A percentile compares a stretch with the other conserved stretches of the same genome.
These are phyloP conservation scores for Citrus unshiu DNA, from an alignment of 345 rosid species.

Conservation along the genomic window DNA sequence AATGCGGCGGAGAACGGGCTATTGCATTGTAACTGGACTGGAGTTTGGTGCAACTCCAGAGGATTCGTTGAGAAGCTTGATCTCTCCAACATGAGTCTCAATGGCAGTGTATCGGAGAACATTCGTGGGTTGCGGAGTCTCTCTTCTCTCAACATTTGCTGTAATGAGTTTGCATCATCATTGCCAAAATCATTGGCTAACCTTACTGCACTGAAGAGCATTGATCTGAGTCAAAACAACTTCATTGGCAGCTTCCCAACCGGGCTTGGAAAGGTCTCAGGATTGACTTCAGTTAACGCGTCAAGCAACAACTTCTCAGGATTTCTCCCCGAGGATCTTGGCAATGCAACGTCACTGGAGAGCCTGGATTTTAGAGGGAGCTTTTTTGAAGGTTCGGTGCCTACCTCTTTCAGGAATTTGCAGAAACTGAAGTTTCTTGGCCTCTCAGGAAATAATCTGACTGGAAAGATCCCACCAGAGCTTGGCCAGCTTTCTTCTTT, in stretches of 20 bases:
- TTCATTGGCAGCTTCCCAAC: slow-evolving; percentile 67
- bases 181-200: slow-evolving; percentile 56
- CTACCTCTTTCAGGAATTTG: slow-evolving; percentile 50
- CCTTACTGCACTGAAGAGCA: slow-evolving; percentile 50
- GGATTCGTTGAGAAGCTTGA: slow-evolving; percentile 68
- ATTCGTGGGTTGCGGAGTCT: slow-evolving; percentile 47
- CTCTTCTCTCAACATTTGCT: slow-evolving; percentile 43
- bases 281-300: slow-evolving; percentile 65
- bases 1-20: slow-evolving; percentile 12
- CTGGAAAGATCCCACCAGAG: slow-evolving; percentile 54
- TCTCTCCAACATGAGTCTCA: slow-evolving; percentile 70
- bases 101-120: slow-evolving; percentile 57
- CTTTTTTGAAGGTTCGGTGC: slow-evolving; percentile 58
- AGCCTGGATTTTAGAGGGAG: slow-evolving; percentile 80
- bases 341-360: slow-evolving; percentile 60
- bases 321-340: slow-evolving; percentile 76
- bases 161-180: slow-evolving; percentile 50
- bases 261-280: slow-evolving; percentile 69
- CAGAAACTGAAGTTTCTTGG: slow-evolving; percentile 66
- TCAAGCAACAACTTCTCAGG: slow-evolving; percentile 89
- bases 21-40: slow-evolving; percentile 71
- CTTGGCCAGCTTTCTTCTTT: slow-evolving; percentile 58
- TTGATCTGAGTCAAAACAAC: slow-evolving; percentile 72
- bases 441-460: slow-evolving; percentile 69
- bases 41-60: slow-evolving; percentile 56